Evolutionary conservation across 345 rosid genomes (phyloP).

Genomic region (Hypericum androsaemum): DNA sequence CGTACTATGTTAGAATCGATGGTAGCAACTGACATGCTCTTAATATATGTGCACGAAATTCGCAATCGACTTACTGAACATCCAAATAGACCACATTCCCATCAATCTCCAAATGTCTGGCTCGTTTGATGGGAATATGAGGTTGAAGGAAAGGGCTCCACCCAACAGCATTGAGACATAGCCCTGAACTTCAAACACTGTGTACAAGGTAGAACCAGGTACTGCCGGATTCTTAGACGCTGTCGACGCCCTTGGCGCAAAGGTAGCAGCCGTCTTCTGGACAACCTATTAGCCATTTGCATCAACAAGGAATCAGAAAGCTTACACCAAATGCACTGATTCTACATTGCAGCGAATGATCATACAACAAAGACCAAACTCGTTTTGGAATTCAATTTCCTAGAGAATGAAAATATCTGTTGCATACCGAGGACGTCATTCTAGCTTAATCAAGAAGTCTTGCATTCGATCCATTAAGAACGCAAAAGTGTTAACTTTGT

Average conservation of each 20-base stretch:
- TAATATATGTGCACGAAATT: neutral
- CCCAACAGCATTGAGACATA: conserved; percentile 70
- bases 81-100: conserved; percentile 99
- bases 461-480: too few species aligned
- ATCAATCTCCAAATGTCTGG: conserved; percentile 92
- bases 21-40: neutral
- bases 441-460: too few species aligned
- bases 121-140: conserved; percentile 73
- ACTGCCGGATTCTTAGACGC: conserved; percentile 84
- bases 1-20: too few species aligned
- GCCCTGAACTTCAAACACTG: conserved; percentile 84
- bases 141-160: conserved; percentile 79
- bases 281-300: conserved; percentile 42
- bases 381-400: too few species aligned
- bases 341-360: too few species aligned
- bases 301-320: neutral
- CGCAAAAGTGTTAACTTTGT: too few species aligned
- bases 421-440: too few species aligned
- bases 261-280: conserved; percentile 87
- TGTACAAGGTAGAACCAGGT: conserved; percentile 73
- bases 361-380: too few species aligned
- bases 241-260: conserved; percentile 91
- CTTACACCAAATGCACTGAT: too few species aligned
- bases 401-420: too few species aligned
- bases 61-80: conserved; percentile 64